phyloP scores from a whole-genome alignment of 257 asterid genomes.

The Nemophila menziesii region DNA sequence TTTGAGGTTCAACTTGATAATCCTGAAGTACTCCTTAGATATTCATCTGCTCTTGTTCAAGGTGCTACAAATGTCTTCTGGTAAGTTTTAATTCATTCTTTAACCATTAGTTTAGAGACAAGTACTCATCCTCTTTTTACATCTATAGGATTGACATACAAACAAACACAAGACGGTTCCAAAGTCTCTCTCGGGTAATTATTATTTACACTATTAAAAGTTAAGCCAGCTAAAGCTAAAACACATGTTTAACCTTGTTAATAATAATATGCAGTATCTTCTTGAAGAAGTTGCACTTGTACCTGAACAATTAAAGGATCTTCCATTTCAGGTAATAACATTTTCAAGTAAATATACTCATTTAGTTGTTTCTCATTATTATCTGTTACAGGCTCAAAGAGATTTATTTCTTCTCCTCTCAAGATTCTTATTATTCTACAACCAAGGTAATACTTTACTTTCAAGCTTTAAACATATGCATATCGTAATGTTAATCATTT shows the following conservation, averaged over 20 bases:
- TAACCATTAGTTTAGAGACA: not conserved
- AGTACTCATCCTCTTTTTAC: not conserved
- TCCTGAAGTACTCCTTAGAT: constrained; percentile 73
- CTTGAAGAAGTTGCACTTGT: constrained; percentile 73
- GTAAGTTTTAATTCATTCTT: constrained; percentile 27
- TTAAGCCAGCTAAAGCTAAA: no score
- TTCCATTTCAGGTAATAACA: constrained; percentile 60
- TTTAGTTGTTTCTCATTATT: constrained; percentile 10
- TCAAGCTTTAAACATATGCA: constrained; percentile 11
- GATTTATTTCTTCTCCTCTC: constrained; percentile 78
- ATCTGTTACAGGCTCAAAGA: constrained; percentile 64
- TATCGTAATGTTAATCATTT: constrained; percentile 2
- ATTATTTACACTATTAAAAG: not conserved
- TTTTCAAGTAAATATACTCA: not conserved
- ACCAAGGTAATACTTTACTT: constrained; percentile 37
- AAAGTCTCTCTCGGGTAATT: constrained; percentile 66
- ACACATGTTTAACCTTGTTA: constrained; percentile 2
- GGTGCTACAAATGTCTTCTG: constrained; percentile 96
- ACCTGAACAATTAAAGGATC: constrained; percentile 59
- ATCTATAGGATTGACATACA: constrained; percentile 86
- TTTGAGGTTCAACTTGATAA: constrained; percentile 75
- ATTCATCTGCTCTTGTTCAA: constrained; percentile 85
- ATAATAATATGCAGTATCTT: constrained; percentile 50
- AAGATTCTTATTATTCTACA: constrained; percentile 62
- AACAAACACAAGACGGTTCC: constrained; percentile 75